These are phyloP conservation scores for Agaricus subrufescens DNA, from an alignment of 768 basidiomycete genomes.

Conservation along the genomic window DNA sequence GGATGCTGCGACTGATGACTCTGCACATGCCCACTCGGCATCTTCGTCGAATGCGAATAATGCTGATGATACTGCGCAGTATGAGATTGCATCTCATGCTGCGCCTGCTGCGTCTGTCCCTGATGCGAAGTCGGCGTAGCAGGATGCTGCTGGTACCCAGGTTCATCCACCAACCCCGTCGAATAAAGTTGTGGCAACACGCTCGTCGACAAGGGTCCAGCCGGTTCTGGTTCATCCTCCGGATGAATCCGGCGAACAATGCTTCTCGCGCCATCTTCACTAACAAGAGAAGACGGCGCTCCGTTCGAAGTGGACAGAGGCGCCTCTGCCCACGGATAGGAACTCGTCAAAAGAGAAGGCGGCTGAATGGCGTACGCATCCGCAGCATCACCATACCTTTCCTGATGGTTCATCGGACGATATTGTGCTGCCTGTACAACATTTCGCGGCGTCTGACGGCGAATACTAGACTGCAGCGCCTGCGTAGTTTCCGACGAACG, in stretches of 20 bases:
- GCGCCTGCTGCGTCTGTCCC: slow-evolving; percentile 1
- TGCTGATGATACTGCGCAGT: slow-evolving; percentile 2
- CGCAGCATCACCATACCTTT: background rate
- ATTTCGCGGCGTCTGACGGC: background rate
- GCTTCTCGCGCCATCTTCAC: background rate
- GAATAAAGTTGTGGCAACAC: slow-evolving; percentile 74
- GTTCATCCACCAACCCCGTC: slow-evolving; percentile 60
- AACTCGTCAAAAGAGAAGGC: slow-evolving; percentile 12
- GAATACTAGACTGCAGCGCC: slow-evolving; percentile 1
- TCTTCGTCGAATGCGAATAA: slow-evolving; percentile 1
- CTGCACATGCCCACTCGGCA: background rate
- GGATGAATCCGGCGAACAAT: background rate
- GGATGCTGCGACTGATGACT: slow-evolving; percentile 32
- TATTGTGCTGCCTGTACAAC: background rate
- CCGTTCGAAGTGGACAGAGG: background rate
- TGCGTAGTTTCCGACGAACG: background rate
- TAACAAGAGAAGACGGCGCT: background rate
- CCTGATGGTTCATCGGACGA: background rate
- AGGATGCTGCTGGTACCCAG: slow-evolving; percentile 3
- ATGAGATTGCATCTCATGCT: slow-evolving; percentile 1
- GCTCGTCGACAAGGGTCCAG: slow-evolving; percentile 58
- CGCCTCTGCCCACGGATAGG: slow-evolving; percentile 14
- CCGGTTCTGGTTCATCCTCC: slow-evolving; percentile 23
- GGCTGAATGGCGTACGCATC: slow-evolving; percentile 8
- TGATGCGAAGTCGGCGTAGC: slow-evolving; percentile 13